Conservation (phyloP, 2,329 filamentous ascomycete genomes). For the Pseudocercospora fijiensis region DNA sequence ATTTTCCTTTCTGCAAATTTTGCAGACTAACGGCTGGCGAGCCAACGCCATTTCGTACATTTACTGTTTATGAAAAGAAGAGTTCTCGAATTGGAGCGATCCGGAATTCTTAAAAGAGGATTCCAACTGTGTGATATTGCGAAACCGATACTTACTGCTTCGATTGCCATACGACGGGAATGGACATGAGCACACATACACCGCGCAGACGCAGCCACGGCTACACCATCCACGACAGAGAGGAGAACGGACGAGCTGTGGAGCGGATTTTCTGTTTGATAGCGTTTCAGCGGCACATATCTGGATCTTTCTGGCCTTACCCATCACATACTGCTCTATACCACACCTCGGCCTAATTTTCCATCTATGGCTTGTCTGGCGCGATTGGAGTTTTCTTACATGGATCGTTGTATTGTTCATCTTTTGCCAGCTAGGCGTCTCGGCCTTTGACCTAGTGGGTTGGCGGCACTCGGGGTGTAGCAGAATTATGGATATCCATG, state of each 20-base stretch:
- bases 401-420: neutral
- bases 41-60: slow-evolving; percentile 4
- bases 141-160: slow-evolving; percentile 1
- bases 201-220: slow-evolving; percentile 4
- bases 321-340: slow-evolving; percentile 7
- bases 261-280: slow-evolving; percentile 17
- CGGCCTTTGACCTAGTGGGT: neutral
- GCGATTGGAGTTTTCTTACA: neutral
- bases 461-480: neutral
- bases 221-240: slow-evolving; percentile 6
- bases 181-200: slow-evolving; percentile 16
- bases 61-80: slow-evolving; percentile 2
- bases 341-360: slow-evolving; percentile 4
- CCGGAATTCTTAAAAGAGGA: neutral
- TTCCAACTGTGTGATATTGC: neutral
- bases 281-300: slow-evolving; percentile 20
- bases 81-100: neutral
- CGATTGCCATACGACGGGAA: slow-evolving; percentile 1
- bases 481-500: slow-evolving; percentile 5
- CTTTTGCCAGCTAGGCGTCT: neutral
- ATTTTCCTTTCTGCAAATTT: neutral
- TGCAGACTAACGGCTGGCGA: neutral
- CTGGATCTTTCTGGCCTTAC: neutral
- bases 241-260: slow-evolving; percentile 3
- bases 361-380: neutral